Conservation (phyloP, 1,284 basidiomycete species). For the Pascua guehoae region DNA sequence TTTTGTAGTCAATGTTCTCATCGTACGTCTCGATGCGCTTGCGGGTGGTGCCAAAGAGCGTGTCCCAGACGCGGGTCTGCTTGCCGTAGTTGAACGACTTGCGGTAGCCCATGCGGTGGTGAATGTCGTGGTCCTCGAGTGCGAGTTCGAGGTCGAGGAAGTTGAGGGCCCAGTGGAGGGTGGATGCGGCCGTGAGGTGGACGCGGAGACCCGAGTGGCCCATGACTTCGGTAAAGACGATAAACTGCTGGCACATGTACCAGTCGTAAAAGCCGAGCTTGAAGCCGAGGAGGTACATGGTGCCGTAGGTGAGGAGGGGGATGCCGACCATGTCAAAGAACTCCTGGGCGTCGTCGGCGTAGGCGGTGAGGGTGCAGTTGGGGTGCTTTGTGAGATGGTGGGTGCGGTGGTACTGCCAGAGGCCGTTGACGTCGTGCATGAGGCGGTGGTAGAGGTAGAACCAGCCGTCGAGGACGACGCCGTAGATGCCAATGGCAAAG, state of each 20-base stretch:
- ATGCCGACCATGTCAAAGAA: slow-evolving; percentile 2
- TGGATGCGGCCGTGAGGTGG: slow-evolving; percentile 2
- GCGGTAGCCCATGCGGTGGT: slow-evolving; percentile 9
- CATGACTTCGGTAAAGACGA: slow-evolving; percentile 6
- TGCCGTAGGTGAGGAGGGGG: slow-evolving; percentile 1
- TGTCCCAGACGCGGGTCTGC: slow-evolving; percentile 7
- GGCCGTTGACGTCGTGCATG: slow-evolving; percentile 8
- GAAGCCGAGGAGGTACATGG: slow-evolving; percentile 1
- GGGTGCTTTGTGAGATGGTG: slow-evolving; percentile 10
- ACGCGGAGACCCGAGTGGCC: slow-evolving; percentile 5
- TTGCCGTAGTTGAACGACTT: slow-evolving; percentile 8
- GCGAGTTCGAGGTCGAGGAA: slow-evolving; percentile 5
- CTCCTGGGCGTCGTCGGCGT: slow-evolving; percentile 6
- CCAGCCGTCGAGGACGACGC: slow-evolving; percentile 3
- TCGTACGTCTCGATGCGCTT: slow-evolving; percentile 3
- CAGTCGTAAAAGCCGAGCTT: slow-evolving; percentile 5
- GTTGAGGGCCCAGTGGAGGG: not conserved
- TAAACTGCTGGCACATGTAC: slow-evolving; percentile 8
- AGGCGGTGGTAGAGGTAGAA: slow-evolving; percentile 8
- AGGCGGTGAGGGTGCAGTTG: slow-evolving; percentile 3
- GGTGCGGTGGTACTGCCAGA: slow-evolving; percentile 8
- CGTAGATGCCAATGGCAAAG: slow-evolving; percentile 5
- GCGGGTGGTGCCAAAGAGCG: slow-evolving; percentile 4
- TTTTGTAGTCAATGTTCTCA: slow-evolving; percentile 1
- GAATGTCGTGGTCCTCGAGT: slow-evolving; percentile 7